Conservation (phyloP, 106 monocot species). For the Alisma plantagoaquatica region DNA sequence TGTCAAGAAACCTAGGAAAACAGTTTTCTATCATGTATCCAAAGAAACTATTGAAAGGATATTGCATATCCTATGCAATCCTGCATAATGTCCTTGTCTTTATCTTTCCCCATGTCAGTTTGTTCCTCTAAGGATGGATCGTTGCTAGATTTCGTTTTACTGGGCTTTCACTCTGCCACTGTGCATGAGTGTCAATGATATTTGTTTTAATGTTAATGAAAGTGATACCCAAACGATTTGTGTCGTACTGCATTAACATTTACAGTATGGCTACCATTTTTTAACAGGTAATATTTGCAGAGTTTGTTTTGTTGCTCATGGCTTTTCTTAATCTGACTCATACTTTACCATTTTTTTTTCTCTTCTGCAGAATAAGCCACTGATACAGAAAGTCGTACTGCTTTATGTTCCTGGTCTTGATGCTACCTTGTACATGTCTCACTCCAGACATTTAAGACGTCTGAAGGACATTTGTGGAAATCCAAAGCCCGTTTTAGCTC, state of each 20-base stretch:
- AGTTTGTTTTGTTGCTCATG: neutral
- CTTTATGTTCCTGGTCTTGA: constrained; percentile 90
- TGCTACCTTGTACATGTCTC: constrained; percentile 87
- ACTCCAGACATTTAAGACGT: constrained; percentile 34
- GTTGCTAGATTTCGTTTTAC: too few species aligned
- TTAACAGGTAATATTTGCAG: neutral
- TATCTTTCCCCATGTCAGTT: too few species aligned
- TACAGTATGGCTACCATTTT: neutral
- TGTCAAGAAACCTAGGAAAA: too few species aligned
- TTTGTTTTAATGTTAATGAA: neutral
- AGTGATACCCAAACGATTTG: neutral
- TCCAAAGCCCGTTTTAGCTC: constrained; percentile 82
- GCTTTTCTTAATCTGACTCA: neutral
- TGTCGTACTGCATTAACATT: neutral
- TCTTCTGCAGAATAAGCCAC: constrained; percentile 67
- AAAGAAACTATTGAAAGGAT: too few species aligned
- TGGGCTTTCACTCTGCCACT: too few species aligned
- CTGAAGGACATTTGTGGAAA: constrained; percentile 53
- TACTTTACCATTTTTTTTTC: neutral
- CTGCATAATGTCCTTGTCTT: too few species aligned
- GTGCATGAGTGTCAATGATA: too few species aligned
- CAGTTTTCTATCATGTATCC: too few species aligned
- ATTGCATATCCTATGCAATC: too few species aligned
- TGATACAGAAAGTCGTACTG: constrained; percentile 81
- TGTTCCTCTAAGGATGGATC: too few species aligned